A percentile compares a stretch with the other conserved stretches of the same genome.
Evolutionary conservation across 2,329 filamentous ascomycete species (phyloP).

Genomic region (Talaromyces albobiverticillius): DNA sequence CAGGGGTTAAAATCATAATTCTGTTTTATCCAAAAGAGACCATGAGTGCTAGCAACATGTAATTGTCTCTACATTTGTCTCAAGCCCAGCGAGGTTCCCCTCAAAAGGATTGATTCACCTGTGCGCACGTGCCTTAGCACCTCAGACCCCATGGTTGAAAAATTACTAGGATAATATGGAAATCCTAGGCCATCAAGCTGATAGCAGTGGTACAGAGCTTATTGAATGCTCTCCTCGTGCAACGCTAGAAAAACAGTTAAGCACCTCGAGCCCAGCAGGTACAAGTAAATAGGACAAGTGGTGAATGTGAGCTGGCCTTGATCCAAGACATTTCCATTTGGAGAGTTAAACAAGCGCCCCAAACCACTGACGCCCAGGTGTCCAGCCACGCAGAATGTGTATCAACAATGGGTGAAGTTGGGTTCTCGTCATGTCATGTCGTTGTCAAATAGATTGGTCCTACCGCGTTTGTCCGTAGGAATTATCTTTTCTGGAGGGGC

Average conservation of each 20-base stretch:
- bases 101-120: too few species aligned
- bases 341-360: not conserved
- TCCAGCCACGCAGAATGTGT: not conserved
- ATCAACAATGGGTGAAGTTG: too few species aligned
- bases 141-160: too few species aligned
- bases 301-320: too few species aligned
- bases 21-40: too few species aligned
- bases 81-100: too few species aligned
- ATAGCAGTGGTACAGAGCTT: not conserved
- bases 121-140: too few species aligned
- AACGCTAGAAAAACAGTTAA: not conserved
- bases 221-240: not conserved
- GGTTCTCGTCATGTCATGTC: not conserved
- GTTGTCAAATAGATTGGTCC: not conserved
- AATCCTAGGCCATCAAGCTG: not conserved
- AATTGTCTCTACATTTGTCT: too few species aligned
- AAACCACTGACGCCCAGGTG: not conserved
- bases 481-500: not conserved
- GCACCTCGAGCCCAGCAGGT: not conserved
- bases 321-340: not conserved
- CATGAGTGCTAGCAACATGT: too few species aligned
- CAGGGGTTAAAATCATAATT: too few species aligned
- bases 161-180: not conserved
- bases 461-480: not conserved
- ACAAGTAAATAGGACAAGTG: not conserved